A percentile compares a stretch with the other conserved stretches of the same genome.
Evolutionary conservation across 805 yeast genomes (phyloP).

Genomic region (Ogataea methanolica): DNA sequence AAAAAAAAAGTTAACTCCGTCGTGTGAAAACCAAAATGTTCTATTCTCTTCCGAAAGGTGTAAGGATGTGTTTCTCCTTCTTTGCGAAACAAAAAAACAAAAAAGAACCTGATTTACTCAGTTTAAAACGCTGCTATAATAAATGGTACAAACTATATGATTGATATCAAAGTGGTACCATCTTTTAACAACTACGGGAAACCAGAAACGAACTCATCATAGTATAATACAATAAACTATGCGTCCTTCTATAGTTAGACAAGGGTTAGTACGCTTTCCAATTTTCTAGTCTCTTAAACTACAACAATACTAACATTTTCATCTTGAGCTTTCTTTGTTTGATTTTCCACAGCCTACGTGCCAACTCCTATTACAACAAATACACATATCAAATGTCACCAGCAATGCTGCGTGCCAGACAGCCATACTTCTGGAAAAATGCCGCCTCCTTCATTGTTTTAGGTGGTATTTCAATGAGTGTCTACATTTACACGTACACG

Average conservation of each 20-base stretch:
- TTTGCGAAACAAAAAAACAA: too few species aligned
- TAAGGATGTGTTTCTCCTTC: too few species aligned
- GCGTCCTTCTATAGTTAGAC: conserved; percentile 22
- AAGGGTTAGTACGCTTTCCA: conserved; percentile 14
- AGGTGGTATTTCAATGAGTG: conserved; percentile 61
- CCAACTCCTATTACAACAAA: conserved; percentile 36
- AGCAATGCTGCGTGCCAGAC: conserved; percentile 85
- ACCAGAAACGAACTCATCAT: too few species aligned
- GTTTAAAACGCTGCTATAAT: too few species aligned
- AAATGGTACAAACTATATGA: too few species aligned
- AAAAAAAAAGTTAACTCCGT: too few species aligned
- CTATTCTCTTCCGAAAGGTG: too few species aligned
- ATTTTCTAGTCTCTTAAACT: not conserved
- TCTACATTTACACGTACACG: conserved; percentile 62
- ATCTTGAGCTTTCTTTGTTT: not conserved
- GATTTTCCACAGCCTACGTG: conserved; percentile 11
- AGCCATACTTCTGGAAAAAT: conserved; percentile 79
- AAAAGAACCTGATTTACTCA: too few species aligned
- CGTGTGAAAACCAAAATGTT: too few species aligned
- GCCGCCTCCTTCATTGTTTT: conserved; percentile 56
- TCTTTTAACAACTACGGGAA: too few species aligned
- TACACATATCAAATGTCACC: conserved; percentile 74
- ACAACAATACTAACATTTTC: conserved; percentile 9
- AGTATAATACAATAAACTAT: conserved; percentile 3
- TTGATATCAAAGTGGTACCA: too few species aligned